Conservation (phyloP, 2,329 filamentous ascomycete species). For the Metarhizium album region DNA sequence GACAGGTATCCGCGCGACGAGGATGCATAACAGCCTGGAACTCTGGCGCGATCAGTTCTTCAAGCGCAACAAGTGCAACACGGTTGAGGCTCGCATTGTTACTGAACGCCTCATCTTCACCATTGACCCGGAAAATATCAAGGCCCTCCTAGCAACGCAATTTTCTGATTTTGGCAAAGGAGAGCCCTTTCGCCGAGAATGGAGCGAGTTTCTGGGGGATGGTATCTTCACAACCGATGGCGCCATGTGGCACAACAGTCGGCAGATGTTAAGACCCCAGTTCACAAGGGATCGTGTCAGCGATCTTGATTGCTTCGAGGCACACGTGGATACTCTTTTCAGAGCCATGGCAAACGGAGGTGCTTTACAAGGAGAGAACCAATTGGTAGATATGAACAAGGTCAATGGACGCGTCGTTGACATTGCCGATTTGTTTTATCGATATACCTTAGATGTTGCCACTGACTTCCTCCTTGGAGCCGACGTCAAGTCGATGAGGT, state of each 20-base stretch:
- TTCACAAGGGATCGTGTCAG: constrained; percentile 78
- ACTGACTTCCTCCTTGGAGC: constrained; percentile 80
- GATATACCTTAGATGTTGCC: constrained; percentile 74
- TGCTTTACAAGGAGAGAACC: constrained; percentile 45
- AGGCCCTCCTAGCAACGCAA: constrained; percentile 43
- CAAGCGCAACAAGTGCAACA: constrained; percentile 33
- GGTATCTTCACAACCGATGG: constrained; percentile 73
- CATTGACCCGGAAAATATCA: constrained; percentile 44
- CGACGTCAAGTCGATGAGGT: constrained; percentile 55
- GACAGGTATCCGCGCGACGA: constrained; percentile 40
- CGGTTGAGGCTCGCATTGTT: constrained; percentile 54
- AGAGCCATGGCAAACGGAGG: constrained; percentile 50
- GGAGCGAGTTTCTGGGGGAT: constrained; percentile 39
- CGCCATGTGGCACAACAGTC: constrained; percentile 64
- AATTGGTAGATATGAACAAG: constrained; percentile 51
- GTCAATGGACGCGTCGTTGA: constrained; percentile 55
- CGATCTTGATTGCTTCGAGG: constrained; percentile 72
- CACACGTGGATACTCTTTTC: constrained; percentile 65
- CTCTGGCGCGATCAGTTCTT: constrained; percentile 48
- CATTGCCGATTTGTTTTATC: constrained; percentile 68
- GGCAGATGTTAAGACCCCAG: constrained; percentile 76
- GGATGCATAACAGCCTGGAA: constrained; percentile 45
- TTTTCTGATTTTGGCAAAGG: constrained; percentile 45
- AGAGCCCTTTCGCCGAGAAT: constrained; percentile 27
- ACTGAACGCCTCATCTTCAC: constrained; percentile 30